Evolutionary conservation across 2,329 filamentous ascomycete species (phyloP).

Genomic region (Stagonosporopsis rhizophila): DNA sequence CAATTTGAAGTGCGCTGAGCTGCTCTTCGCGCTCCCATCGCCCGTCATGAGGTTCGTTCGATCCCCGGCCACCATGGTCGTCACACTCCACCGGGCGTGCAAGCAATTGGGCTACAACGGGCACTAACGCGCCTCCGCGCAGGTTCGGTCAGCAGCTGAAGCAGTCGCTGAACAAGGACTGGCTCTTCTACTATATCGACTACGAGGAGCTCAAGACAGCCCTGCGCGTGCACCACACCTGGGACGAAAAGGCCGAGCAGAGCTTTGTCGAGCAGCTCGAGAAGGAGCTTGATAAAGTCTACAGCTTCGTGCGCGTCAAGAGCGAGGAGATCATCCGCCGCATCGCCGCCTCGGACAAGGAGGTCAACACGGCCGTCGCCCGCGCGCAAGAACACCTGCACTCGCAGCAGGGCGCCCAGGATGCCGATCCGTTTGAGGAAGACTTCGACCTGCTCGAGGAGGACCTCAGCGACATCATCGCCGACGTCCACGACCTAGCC

Average conservation of each 20-base stretch:
- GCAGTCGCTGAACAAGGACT: slow-evolving; percentile 94
- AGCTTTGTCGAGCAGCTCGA: slow-evolving; percentile 87
- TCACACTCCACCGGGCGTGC: slow-evolving; percentile 24
- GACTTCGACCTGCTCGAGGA: slow-evolving; percentile 95
- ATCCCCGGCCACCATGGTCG: slow-evolving; percentile 13
- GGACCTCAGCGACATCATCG: slow-evolving; percentile 96
- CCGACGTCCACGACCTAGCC: slow-evolving; percentile 95
- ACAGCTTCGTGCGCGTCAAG: slow-evolving; percentile 97
- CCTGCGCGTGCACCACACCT: slow-evolving; percentile 78
- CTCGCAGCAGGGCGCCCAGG: slow-evolving; percentile 27
- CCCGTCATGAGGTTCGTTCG: slow-evolving; percentile 38
- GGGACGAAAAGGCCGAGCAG: slow-evolving; percentile 92
- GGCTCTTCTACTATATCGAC: slow-evolving; percentile 97
- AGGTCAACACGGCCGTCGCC: slow-evolving; percentile 86
- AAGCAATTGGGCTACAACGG: slow-evolving; percentile 30
- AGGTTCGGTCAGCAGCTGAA: slow-evolving; percentile 97
- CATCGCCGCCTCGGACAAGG: slow-evolving; percentile 85
- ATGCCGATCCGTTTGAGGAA: slow-evolving; percentile 73
- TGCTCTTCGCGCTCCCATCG: slow-evolving; percentile 13
- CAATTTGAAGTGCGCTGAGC: slow-evolving; percentile 14
- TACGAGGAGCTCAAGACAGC: slow-evolving; percentile 92
- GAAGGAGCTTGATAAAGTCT: slow-evolving; percentile 94
- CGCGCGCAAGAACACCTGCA: slow-evolving; percentile 49
- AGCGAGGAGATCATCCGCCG: slow-evolving; percentile 92
- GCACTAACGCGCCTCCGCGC: slow-evolving; percentile 33